phyloP scores from a whole-genome alignment of 1,284 basidiomycete genomes.

The Bjerkandera adusta region DNA sequence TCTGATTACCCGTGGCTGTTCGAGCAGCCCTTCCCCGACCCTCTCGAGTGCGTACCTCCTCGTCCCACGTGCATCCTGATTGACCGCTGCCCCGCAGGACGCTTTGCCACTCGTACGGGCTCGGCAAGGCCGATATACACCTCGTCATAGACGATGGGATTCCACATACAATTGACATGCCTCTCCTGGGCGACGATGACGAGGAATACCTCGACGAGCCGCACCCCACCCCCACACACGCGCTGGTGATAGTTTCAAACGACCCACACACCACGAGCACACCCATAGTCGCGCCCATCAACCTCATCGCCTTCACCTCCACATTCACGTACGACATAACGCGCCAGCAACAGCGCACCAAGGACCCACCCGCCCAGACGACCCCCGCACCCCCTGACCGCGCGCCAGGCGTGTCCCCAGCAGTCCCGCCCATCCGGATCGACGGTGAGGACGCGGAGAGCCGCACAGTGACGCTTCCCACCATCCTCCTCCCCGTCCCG shows the following conservation, averaged over 20 bases:
- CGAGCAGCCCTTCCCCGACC: conserved; percentile 26
- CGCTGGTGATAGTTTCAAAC: conserved; percentile 20
- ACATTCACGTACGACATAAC: conserved; percentile 23
- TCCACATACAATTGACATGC: conserved; percentile 18
- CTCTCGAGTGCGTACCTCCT: conserved; percentile 17
- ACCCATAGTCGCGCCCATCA: conserved; percentile 14
- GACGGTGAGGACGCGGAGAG: conserved; percentile 12
- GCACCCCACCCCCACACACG: conserved; percentile 22
- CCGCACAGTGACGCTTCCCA: conserved; percentile 25
- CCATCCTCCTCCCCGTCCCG: conserved; percentile 27
- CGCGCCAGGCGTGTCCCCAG: conserved; percentile 8
- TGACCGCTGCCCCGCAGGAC: conserved; percentile 15
- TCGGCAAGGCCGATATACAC: conserved; percentile 14
- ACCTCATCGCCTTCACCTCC: conserved; percentile 27
- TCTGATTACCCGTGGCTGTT: conserved; percentile 15
- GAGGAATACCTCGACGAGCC: background rate
- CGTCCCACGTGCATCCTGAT: conserved; percentile 2
- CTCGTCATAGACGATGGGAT: conserved; percentile 13
- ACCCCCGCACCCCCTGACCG: conserved; percentile 9
- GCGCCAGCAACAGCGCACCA: conserved; percentile 11
- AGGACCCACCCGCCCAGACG: conserved; percentile 12
- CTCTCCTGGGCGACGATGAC: conserved; percentile 14
- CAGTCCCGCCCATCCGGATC: background rate
- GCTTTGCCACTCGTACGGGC: conserved; percentile 24
- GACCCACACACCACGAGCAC: conserved; percentile 12